A percentile compares a stretch with the other conserved stretches of the same genome.
These are phyloP conservation scores for Fusarium pilosicola DNA, from an alignment of 2,329 filamentous ascomycete genomes.

Conservation along the genomic window DNA sequence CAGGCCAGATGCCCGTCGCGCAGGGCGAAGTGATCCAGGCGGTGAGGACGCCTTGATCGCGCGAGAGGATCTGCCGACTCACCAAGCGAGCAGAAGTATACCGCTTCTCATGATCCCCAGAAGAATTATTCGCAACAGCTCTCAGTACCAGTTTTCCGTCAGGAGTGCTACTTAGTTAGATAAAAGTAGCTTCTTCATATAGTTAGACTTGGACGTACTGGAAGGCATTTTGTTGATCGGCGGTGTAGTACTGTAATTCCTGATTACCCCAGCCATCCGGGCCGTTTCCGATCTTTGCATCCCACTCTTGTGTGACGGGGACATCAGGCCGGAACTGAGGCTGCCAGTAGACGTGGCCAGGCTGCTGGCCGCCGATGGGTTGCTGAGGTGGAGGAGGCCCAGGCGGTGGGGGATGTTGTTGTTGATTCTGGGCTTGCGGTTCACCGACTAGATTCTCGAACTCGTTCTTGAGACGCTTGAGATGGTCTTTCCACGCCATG, in stretches of 20 bases:
- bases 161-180: constrained; percentile 49
- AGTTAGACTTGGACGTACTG: constrained; percentile 48
- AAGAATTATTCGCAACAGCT: constrained; percentile 54
- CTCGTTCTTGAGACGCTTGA: constrained; percentile 53
- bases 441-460: constrained; percentile 50
- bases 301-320: constrained; percentile 61
- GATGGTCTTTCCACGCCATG: constrained; percentile 52
- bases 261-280: constrained; percentile 71
- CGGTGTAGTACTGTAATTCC: constrained; percentile 67
- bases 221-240: constrained; percentile 61
- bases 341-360: constrained; percentile 59
- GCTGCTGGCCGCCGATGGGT: constrained; percentile 27
- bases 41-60: constrained; percentile 62
- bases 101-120: constrained; percentile 51
- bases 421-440: constrained; percentile 34
- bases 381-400: constrained; percentile 37
- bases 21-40: constrained; percentile 63
- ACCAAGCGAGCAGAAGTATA: constrained; percentile 67
- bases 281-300: constrained; percentile 64
- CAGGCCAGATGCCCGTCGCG: constrained; percentile 68
- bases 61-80: constrained; percentile 60
- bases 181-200: not conserved
- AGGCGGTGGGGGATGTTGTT: constrained; percentile 35
- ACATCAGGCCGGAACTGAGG: constrained; percentile 59
- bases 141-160: constrained; percentile 63